Evolutionary conservation across 495 filamentous ascomycete genomes (phyloP).

Genomic region (Penicillium macrosclerotiorum): DNA sequence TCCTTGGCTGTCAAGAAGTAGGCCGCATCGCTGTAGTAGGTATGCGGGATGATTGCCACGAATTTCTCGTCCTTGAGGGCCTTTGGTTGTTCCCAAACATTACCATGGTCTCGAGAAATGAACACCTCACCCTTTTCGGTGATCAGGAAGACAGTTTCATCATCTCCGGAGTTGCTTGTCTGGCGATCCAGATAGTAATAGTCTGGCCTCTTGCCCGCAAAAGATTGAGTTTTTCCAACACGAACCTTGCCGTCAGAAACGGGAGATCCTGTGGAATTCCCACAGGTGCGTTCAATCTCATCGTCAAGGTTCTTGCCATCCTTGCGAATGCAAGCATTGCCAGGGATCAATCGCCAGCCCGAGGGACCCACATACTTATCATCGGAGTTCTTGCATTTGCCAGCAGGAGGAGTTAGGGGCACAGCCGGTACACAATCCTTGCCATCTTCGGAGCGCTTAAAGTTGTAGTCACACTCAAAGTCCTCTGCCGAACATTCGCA

Average conservation of each 20-base stretch:
- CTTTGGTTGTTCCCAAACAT: constrained; percentile 64
- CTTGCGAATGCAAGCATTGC: constrained; percentile 74
- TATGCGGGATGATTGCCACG: constrained; percentile 66
- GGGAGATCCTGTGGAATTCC: constrained; percentile 44
- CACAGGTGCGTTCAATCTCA: constrained; percentile 49
- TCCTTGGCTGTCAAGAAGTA: constrained; percentile 74
- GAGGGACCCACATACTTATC: constrained; percentile 80
- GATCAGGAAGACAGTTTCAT: constrained; percentile 85
- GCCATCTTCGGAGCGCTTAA: constrained; percentile 60
- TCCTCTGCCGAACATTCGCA: constrained; percentile 82
- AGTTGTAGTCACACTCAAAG: constrained; percentile 95
- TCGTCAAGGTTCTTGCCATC: constrained; percentile 45
- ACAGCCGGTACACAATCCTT: constrained; percentile 64
- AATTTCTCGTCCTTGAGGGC: constrained; percentile 61
- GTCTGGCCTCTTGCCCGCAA: constrained; percentile 55
- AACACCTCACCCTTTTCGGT: constrained; percentile 63
- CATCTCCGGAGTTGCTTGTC: constrained; percentile 56
- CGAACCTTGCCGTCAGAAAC: constrained; percentile 60
- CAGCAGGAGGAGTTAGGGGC: constrained; percentile 48
- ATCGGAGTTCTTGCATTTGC: constrained; percentile 60
- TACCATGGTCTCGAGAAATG: constrained; percentile 80
- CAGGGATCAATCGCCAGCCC: constrained; percentile 89
- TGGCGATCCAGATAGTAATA: constrained; percentile 85
- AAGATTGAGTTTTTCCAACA: constrained; percentile 47
- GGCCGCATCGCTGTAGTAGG: constrained; percentile 73